phyloP scores from a whole-genome alignment of 257 asterid genomes.

The Knoxia roxburghii region DNA sequence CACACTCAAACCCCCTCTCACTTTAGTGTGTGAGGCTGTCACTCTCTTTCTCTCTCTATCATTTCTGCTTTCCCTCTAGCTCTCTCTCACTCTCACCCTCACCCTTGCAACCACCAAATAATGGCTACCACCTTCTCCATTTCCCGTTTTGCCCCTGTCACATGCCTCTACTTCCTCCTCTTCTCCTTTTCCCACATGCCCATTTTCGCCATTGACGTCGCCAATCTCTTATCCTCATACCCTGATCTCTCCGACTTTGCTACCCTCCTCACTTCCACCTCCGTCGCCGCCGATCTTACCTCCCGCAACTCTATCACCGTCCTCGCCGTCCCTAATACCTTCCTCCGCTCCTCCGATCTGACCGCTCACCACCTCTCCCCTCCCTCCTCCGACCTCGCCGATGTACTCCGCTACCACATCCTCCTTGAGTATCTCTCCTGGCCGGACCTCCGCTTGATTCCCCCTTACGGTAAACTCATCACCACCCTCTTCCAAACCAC shows the following conservation, averaged over 20 bases:
- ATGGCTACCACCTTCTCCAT: constrained; percentile 45
- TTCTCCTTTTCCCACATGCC: constrained; percentile 25
- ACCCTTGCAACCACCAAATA: constrained; percentile 5
- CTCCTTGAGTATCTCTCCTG: constrained; percentile 62
- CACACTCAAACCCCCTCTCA: too few relatives aligned
- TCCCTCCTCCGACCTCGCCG: constrained; percentile 42
- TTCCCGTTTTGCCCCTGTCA: constrained; percentile 47
- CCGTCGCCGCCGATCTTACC: constrained; percentile 62
- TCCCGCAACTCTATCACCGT: constrained; percentile 52
- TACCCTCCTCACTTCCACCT: constrained; percentile 54
- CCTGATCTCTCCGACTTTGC: constrained; percentile 61
- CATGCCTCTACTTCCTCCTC: constrained; percentile 47
- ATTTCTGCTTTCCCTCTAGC: not conserved
- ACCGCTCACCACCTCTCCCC: constrained; percentile 15
- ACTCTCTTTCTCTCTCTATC: too few relatives aligned
- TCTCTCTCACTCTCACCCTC: constrained; percentile 21
- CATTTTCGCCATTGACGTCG: constrained; percentile 43
- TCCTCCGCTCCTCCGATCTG: constrained; percentile 39
- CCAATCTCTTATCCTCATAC: constrained; percentile 47
- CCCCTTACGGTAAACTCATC: constrained; percentile 51
- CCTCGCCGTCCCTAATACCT: constrained; percentile 64
- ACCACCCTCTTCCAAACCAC: constrained; percentile 73
- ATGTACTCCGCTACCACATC: constrained; percentile 78
- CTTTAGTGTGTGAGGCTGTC: too few relatives aligned
- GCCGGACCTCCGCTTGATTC: constrained; percentile 55